Conservation (phyloP, 768 basidiomycete genomes). For the Tephrocybe sp. region DNA sequence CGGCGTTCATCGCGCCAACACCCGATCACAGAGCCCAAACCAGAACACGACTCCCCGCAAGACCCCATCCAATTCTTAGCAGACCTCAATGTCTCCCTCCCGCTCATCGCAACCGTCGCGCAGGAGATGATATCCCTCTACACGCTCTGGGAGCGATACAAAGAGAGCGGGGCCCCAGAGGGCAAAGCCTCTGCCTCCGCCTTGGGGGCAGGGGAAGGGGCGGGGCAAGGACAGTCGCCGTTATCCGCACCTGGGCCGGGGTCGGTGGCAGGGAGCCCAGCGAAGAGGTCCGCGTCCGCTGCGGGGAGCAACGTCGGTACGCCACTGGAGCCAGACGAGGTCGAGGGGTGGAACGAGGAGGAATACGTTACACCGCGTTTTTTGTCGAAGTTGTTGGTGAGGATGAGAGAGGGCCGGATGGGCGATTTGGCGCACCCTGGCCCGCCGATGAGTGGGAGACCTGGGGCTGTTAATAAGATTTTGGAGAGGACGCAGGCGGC, state of each 20-base stretch:
- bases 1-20: slow-evolving; percentile 55
- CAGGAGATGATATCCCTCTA: slow-evolving; percentile 93
- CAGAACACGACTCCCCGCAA: slow-evolving; percentile 37
- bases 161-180: slow-evolving; percentile 54
- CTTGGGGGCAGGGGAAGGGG: slow-evolving; percentile 19
- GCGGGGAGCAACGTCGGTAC: slow-evolving; percentile 26
- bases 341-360: slow-evolving; percentile 21
- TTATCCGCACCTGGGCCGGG: slow-evolving; percentile 18
- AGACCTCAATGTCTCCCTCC: slow-evolving; percentile 79
- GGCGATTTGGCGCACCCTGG: slow-evolving; percentile 54
- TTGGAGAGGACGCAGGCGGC: slow-evolving; percentile 70
- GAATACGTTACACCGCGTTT: slow-evolving; percentile 54
- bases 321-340: slow-evolving; percentile 23
- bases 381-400: slow-evolving; percentile 52
- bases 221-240: slow-evolving; percentile 25
- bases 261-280: slow-evolving; percentile 15
- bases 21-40: slow-evolving; percentile 22
- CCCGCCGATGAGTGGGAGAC: slow-evolving; percentile 47
- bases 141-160: slow-evolving; percentile 83
- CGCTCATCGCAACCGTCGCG: slow-evolving; percentile 76
- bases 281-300: slow-evolving; percentile 25
- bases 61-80: slow-evolving; percentile 84
- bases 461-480: slow-evolving; percentile 65
- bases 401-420: slow-evolving; percentile 66
- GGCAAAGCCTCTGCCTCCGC: slow-evolving; percentile 10